phyloP scores from a whole-genome alignment of 1,139 yeast genomes.

The Sugiyamaella japonica region DNA sequence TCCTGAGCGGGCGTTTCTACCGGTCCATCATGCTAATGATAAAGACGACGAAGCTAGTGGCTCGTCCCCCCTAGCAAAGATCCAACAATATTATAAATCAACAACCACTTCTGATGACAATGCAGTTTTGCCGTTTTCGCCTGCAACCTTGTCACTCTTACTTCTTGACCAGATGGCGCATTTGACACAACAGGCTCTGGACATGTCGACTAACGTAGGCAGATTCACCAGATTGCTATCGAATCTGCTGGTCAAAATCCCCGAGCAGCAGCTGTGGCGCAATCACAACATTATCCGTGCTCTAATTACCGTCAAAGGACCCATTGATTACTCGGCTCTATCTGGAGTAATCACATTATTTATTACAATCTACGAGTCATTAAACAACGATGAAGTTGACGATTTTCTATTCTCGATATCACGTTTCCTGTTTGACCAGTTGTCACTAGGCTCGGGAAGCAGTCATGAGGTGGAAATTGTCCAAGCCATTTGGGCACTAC shows the following conservation, averaged over 20 bases:
- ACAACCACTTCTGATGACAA: slow-evolving; percentile 21
- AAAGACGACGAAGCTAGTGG: slow-evolving; percentile 21
- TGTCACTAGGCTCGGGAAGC: slow-evolving; percentile 41
- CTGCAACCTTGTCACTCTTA: slow-evolving; percentile 49
- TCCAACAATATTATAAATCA: slow-evolving; percentile 39
- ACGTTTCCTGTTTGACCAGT: slow-evolving; percentile 20
- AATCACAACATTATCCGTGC: slow-evolving; percentile 40
- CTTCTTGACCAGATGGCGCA: slow-evolving; percentile 44
- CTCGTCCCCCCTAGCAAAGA: slow-evolving; percentile 32
- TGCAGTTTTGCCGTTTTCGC: slow-evolving; percentile 45
- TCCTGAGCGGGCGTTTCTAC: slow-evolving; percentile 60
- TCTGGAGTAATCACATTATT: slow-evolving; percentile 53
- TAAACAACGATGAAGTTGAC: slow-evolving; percentile 28
- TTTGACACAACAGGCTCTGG: slow-evolving; percentile 32
- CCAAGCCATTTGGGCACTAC: slow-evolving; percentile 44
- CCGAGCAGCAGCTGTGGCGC: slow-evolving; percentile 43
- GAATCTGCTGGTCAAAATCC: slow-evolving; percentile 49
- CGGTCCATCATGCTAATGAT: slow-evolving; percentile 44
- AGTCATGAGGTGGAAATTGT: slow-evolving; percentile 64
- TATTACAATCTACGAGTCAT: slow-evolving; percentile 40
- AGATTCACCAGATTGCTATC: slow-evolving; percentile 47
- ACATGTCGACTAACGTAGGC: slow-evolving; percentile 22
- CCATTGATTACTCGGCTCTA: slow-evolving; percentile 34
- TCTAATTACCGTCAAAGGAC: slow-evolving; percentile 36
- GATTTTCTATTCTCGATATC: slow-evolving; percentile 24